A percentile compares a stretch with the other conserved stretches of the same genome.
phyloP scores from a whole-genome alignment of 345 rosid species.

The Eucalyptus cladocalyx region DNA sequence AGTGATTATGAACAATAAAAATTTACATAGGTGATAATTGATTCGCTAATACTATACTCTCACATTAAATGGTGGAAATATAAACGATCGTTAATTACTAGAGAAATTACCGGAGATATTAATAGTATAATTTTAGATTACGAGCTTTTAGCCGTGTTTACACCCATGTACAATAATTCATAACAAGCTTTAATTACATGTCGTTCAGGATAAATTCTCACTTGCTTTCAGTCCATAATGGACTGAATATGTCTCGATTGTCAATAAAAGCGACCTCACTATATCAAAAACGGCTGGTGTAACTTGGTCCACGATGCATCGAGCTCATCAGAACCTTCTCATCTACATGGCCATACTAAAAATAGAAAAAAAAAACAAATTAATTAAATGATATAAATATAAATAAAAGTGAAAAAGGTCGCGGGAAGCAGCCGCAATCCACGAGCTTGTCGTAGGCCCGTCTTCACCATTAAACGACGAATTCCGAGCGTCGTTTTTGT shows the following conservation, averaged over 20 bases:
- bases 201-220: fast-evolving
- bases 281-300: background rate
- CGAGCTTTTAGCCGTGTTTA: fast-evolving
- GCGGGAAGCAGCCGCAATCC: background rate
- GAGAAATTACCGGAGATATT: too few species aligned
- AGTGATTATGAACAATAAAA: background rate
- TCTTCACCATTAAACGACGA: too few species aligned
- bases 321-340: background rate
- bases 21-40: background rate
- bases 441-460: too few species aligned
- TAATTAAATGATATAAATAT: background rate
- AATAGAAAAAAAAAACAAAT: background rate
- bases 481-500: too few species aligned
- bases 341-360: background rate
- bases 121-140: background rate
- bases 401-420: background rate
- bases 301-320: background rate
- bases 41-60: too few species aligned
- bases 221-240: fast-evolving
- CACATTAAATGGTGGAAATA: background rate
- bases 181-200: background rate
- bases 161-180: background rate
- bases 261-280: background rate
- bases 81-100: background rate
- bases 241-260: background rate